A percentile compares a stretch with the other conserved stretches of the same genome.
These are phyloP conservation scores for Medakamo hakoo DNA, from an alignment of 139 green algal species.

Conservation along the genomic window DNA sequence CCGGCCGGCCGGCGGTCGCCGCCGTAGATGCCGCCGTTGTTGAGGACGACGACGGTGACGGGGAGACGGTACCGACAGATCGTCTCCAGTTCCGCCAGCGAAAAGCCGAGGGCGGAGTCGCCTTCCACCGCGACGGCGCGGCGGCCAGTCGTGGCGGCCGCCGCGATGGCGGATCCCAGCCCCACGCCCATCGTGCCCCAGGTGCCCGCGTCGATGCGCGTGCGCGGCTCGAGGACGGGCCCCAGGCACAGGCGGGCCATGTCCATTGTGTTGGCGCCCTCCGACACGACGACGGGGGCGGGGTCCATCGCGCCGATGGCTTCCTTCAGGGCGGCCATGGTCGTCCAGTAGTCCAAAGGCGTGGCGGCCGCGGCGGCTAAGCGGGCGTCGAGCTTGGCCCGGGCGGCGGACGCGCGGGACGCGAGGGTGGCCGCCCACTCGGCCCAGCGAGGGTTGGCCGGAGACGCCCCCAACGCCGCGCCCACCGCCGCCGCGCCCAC, in stretches of 20 bases:
- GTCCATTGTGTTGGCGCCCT: conserved; percentile 81
- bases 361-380: conserved; percentile 7
- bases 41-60: conserved; percentile 55
- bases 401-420: conserved; percentile 10
- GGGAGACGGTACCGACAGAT: conserved; percentile 53
- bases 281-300: conserved; percentile 36
- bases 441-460: background rate
- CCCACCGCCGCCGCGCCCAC: conserved; percentile 22
- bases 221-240: conserved; percentile 31
- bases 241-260: conserved; percentile 32
- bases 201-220: conserved; percentile 56
- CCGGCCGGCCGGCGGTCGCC: conserved; percentile 38
- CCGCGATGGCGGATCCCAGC: conserved; percentile 45
- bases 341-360: conserved; percentile 43
- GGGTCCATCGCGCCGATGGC: conserved; percentile 13
- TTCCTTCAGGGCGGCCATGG: conserved; percentile 33
- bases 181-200: conserved; percentile 77
- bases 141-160: conserved; percentile 10
- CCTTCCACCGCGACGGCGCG: conserved; percentile 59
- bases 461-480: background rate
- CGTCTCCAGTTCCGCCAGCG: conserved; percentile 57
- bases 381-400: conserved; percentile 18
- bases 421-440: conserved; percentile 7
- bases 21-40: conserved; percentile 71
- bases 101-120: conserved; percentile 73